A percentile compares a stretch with the other conserved stretches of the same genome.
Conservation (phyloP, 2,329 filamentous ascomycete genomes). For the Metarhizium guizhouense region DNA sequence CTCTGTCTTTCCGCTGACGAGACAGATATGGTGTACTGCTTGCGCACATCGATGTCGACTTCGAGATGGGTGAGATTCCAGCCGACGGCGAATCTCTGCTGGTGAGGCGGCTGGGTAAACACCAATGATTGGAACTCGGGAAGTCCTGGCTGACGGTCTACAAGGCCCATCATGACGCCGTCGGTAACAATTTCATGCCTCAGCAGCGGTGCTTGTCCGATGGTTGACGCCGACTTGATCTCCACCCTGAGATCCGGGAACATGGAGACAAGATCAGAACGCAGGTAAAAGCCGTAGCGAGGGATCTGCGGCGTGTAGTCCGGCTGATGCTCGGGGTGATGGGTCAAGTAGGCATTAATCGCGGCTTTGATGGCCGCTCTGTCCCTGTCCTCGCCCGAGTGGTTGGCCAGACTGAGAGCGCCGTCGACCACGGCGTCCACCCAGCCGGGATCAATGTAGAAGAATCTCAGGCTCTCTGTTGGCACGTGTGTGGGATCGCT, state of each 20-base stretch:
- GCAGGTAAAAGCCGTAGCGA: conserved; percentile 28
- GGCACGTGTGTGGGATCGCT: conserved; percentile 25
- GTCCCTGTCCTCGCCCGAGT: conserved; percentile 21
- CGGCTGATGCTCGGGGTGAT: conserved; percentile 10
- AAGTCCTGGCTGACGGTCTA: conserved; percentile 18
- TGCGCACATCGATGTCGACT: conserved; percentile 10
- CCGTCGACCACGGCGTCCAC: conserved; percentile 33
- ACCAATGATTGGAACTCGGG: conserved; percentile 17
- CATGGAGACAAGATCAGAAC: conserved; percentile 25
- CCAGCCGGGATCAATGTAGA: conserved; percentile 35
- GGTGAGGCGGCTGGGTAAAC: conserved; percentile 28
- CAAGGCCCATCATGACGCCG: conserved; percentile 22
- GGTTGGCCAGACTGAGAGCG: conserved; percentile 30
- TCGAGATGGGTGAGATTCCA: conserved; percentile 7
- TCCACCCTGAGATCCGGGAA: conserved; percentile 28
- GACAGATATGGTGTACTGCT: conserved; percentile 13
- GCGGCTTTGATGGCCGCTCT: conserved; percentile 15
- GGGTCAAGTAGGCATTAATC: conserved; percentile 22
- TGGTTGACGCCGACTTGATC: neutral
- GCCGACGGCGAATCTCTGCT: conserved; percentile 24
- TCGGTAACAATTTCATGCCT: conserved; percentile 22
- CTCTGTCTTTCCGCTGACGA: neutral
- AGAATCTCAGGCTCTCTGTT: conserved; percentile 32
- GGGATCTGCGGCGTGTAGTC: conserved; percentile 16
- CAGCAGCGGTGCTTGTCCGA: conserved; percentile 13